These are phyloP conservation scores for Aspergillus sp. DNA, from an alignment of 2,329 filamentous ascomycete genomes.

Conservation along the genomic window DNA sequence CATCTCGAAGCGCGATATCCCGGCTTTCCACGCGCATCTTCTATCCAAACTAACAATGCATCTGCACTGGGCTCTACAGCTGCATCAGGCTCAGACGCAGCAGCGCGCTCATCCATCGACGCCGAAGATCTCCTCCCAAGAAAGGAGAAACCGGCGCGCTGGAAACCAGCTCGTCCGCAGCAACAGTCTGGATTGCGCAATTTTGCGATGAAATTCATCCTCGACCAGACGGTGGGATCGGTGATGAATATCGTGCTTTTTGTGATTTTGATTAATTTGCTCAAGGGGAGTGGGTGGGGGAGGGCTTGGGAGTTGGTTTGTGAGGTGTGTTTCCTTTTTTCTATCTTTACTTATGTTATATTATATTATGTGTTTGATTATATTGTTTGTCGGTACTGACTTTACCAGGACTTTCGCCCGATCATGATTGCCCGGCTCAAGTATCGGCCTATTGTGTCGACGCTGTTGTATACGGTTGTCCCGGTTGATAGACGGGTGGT, in stretches of 20 bases:
- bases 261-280: constrained; percentile 49
- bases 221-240: constrained; percentile 55
- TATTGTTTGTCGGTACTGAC: not conserved
- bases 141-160: not conserved
- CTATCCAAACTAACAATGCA: not conserved
- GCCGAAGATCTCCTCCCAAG: not conserved
- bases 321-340: constrained; percentile 21
- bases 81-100: not conserved
- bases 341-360: not conserved
- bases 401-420: constrained; percentile 55
- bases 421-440: constrained; percentile 66
- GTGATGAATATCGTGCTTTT: constrained; percentile 55
- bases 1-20: constrained; percentile 73
- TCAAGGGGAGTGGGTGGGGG: constrained; percentile 26
- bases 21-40: constrained; percentile 45
- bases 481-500: constrained; percentile 68
- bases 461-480: constrained; percentile 66
- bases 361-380: not conserved
- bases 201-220: constrained; percentile 50
- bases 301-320: constrained; percentile 24
- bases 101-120: not conserved
- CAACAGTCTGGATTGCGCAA: constrained; percentile 42
- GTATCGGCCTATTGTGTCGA: constrained; percentile 66
- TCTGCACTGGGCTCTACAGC: constrained; percentile 10
- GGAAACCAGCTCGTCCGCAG: constrained; percentile 13